Conservation (phyloP, 495 filamentous ascomycete genomes). For the Staphylotrichum tortipilum region DNA sequence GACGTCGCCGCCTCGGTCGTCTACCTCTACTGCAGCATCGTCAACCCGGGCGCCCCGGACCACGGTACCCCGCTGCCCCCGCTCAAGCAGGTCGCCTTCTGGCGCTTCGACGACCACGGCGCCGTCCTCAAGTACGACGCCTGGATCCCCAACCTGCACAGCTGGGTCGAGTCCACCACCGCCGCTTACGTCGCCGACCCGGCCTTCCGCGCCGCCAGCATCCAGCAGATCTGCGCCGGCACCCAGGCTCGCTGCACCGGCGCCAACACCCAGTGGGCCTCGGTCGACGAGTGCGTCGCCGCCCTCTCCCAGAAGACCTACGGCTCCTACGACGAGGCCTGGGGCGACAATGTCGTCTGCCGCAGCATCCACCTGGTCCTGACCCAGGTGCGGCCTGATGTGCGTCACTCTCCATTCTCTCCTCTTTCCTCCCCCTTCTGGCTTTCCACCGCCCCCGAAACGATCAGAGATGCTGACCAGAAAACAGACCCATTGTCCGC, state of each 20-base stretch:
- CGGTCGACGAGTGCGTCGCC: slow-evolving; percentile 20
- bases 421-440: no score
- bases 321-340: slow-evolving; percentile 33
- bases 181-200: slow-evolving; percentile 16
- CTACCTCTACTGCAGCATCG: slow-evolving; percentile 28
- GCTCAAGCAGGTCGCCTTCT: slow-evolving; percentile 31
- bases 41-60: slow-evolving; percentile 19
- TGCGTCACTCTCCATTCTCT: no score
- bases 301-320: slow-evolving; percentile 21
- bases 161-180: slow-evolving; percentile 18
- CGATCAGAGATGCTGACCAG: neutral
- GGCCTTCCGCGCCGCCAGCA: slow-evolving; percentile 17
- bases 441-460: neutral
- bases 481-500: slow-evolving; percentile 30
- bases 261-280: slow-evolving; percentile 26
- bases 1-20: slow-evolving; percentile 28
- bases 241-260: slow-evolving; percentile 27
- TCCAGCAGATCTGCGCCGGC: slow-evolving; percentile 21
- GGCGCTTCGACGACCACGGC: slow-evolving; percentile 27
- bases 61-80: slow-evolving; percentile 22
- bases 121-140: slow-evolving; percentile 31
- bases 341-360: slow-evolving; percentile 35
- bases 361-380: slow-evolving; percentile 32
- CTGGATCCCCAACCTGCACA: slow-evolving; percentile 30
- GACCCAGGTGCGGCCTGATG: slow-evolving; percentile 29